Base-by-base conservation (phyloP, 352 stramenopile genomes). In the Phytophthora colocasiae region DNA sequence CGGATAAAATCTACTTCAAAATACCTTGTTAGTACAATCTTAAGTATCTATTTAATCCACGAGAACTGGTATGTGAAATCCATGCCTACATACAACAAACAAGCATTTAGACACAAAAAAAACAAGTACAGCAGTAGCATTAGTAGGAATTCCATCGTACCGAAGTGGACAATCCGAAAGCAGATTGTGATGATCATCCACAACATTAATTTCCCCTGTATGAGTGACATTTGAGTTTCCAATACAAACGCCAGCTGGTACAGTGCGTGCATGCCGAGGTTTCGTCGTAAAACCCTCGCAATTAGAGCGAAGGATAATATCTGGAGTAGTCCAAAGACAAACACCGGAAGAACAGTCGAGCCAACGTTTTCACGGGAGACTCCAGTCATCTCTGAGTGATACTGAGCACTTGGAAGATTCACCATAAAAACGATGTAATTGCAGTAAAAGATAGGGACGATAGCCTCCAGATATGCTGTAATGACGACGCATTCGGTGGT, bases 171-270 rank as follows among this genome's bases (percentile, higher is more conserved):
- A 7, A 62, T 34, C 5, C 54, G 43, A 46, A 53, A 53, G 38
- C 9, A 61, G 14, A 50, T 40, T 26, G 41, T 51, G 11, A 61
- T 31, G 3, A 61, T 2, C 27, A 61, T 49, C 53, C 54, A 62
- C 7, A 44, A 15, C 5, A 62, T 53, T 5, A 53, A 15, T 62
- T 62, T 69, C 12, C 49, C 43, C 15, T 56, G 49, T 2, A 56
- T 26, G 11, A 56, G 32, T 12, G 49, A 7, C 32, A 46, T 36
- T 26, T 69, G 71, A 4, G 54, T 70, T 15, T 73, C 57, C n/a
- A 75, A 36, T n/a, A 75, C 71, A 36, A 75, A 79, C 11, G 47
- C 61, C 3, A 75, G n/a, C 29, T 73, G 58, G 34, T 69, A 60
- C 6, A 73, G 31, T 1, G 47, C 27, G 5, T 40, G 41, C 22